phyloP scores from a whole-genome alignment of 2,329 filamentous ascomycete species.

The Tolypocladium sp. region DNA sequence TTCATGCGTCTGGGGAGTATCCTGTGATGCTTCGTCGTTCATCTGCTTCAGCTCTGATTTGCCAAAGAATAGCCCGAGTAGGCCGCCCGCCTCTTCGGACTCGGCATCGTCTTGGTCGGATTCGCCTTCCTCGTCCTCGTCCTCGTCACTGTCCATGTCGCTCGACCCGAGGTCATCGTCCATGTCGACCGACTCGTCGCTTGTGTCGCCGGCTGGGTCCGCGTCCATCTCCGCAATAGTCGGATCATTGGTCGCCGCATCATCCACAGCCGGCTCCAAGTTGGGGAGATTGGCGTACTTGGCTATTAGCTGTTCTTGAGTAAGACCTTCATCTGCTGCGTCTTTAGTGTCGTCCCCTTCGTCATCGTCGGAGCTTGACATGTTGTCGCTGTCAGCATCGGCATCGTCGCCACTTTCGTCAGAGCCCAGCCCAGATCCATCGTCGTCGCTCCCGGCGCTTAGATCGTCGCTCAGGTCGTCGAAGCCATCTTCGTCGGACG shows the following conservation, averaged over 20 bases:
- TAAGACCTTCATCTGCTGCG: conserved; percentile 53
- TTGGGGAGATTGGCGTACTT: conserved; percentile 61
- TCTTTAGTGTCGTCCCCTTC: conserved; percentile 46
- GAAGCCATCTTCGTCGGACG: conserved; percentile 33
- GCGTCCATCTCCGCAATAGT: conserved; percentile 13
- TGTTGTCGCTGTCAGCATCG: conserved; percentile 33
- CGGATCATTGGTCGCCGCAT: conserved; percentile 12
- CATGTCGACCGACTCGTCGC: conserved; percentile 60
- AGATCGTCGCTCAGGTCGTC: conserved; percentile 38
- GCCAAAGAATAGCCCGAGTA: conserved; percentile 50
- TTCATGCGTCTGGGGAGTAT: conserved; percentile 8
- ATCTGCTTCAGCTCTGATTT: conserved; percentile 48
- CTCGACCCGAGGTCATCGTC: conserved; percentile 56
- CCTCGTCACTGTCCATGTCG: conserved; percentile 34
- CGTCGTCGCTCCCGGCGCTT: conserved; percentile 26
- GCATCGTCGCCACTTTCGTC: conserved; percentile 32
- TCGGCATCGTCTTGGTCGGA: conserved; percentile 30
- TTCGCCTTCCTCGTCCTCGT: conserved; percentile 29
- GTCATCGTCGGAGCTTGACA: conserved; percentile 56
- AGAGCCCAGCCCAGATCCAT: conserved; percentile 22
- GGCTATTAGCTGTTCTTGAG: conserved; percentile 56
- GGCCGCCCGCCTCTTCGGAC: conserved; percentile 33
- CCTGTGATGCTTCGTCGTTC: conserved; percentile 26
- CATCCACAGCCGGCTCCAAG: conserved; percentile 21
- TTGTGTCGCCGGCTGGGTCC: conserved; percentile 36